phyloP scores from a whole-genome alignment of 164 flowering plant species.

The Stephania japonica region DNA sequence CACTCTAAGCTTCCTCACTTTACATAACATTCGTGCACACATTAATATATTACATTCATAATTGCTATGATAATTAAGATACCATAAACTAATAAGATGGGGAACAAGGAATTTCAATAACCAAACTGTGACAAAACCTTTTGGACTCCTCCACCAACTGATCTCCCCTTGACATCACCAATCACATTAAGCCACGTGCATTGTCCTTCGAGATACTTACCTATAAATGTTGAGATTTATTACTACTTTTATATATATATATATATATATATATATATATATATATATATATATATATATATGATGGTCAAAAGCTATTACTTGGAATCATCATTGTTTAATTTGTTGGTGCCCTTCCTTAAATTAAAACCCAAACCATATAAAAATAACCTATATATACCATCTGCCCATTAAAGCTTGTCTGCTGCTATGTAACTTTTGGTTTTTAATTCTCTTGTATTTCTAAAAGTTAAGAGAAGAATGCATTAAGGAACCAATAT shows the following conservation, averaged over 20 bases:
- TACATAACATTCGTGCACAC: too few species aligned
- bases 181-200: background rate
- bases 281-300: background rate
- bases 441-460: background rate
- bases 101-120: too few species aligned
- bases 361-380: too few species aligned
- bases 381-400: background rate
- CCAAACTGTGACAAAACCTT: too few species aligned
- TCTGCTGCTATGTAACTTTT: background rate
- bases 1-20: too few species aligned
- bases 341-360: constrained; percentile 8
- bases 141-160: too few species aligned
- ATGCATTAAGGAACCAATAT: too few species aligned
- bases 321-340: constrained; percentile 30
- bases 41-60: too few species aligned
- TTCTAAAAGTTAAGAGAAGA: background rate
- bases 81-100: too few species aligned
- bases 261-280: background rate
- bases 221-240: background rate
- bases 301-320: constrained; percentile 27
- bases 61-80: too few species aligned
- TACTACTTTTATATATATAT: background rate
- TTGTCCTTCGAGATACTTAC: background rate
- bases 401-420: constrained; percentile 4
- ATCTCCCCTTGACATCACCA: background rate